phyloP scores from a whole-genome alignment of 2,329 filamentous ascomycete species.

The Ascochyta koolunga region DNA sequence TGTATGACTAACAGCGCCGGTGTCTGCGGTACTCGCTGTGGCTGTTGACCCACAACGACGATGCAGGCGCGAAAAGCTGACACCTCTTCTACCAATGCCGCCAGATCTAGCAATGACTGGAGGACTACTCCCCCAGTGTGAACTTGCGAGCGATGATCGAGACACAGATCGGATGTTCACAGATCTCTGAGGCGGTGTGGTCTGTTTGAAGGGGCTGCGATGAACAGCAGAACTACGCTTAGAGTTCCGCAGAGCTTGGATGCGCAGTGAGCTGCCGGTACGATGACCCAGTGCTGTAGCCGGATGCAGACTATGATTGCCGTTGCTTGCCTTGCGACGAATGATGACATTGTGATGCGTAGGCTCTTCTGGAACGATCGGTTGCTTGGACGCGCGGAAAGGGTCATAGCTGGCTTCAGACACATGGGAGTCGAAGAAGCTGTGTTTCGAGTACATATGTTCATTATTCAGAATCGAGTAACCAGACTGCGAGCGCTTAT shows the following conservation, averaged over 20 bases:
- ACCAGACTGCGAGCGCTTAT: constrained; percentile 58
- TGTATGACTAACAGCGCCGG: constrained; percentile 33
- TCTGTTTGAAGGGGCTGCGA: constrained; percentile 40
- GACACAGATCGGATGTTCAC: constrained; percentile 36
- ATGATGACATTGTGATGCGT: constrained; percentile 72
- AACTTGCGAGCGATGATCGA: constrained; percentile 54
- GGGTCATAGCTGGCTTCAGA: constrained; percentile 78
- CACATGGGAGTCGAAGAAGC: constrained; percentile 56
- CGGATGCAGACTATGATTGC: constrained; percentile 45
- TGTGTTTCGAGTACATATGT: constrained; percentile 56
- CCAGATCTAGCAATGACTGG: constrained; percentile 56
- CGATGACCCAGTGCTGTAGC: constrained; percentile 47
- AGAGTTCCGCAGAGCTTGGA: constrained; percentile 47
- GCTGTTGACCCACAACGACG: constrained; percentile 52
- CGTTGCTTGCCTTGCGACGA: constrained; percentile 58
- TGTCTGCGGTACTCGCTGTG: constrained; percentile 47
- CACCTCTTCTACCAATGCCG: constrained; percentile 63
- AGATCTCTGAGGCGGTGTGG: constrained; percentile 36
- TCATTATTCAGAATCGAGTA: constrained; percentile 64
- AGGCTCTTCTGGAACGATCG: constrained; percentile 51
- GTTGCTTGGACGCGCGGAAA: constrained; percentile 71
- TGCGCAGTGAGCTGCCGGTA: constrained; percentile 52
- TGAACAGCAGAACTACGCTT: constrained; percentile 40
- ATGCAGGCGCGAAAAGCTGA: constrained; percentile 66
- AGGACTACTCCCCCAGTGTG: constrained; percentile 55